Conservation (phyloP, 257 asterid species). For the Fraxinus quadrangulata region DNA sequence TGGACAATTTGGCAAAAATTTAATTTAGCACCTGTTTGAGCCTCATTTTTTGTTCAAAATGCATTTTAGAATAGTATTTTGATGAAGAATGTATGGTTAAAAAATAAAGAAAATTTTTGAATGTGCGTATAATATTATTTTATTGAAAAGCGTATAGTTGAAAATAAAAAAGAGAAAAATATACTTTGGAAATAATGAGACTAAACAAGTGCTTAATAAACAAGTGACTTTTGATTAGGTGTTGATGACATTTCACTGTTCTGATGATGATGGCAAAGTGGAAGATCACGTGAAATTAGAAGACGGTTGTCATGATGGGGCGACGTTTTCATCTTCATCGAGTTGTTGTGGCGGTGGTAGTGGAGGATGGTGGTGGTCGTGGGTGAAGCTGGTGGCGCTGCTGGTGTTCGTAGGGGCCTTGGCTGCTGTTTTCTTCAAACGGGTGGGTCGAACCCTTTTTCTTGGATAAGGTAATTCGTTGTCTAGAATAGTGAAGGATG, state of each 20-base stretch:
- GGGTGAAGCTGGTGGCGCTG: constrained; percentile 76
- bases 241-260: constrained; percentile 43
- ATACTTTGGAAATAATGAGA: no score
- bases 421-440: constrained; percentile 83
- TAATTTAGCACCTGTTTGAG: not conserved
- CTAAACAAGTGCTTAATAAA: not conserved
- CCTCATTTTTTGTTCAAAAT: no score
- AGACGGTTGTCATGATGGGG: constrained; percentile 34
- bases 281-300: constrained; percentile 66
- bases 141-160: no score
- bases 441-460: constrained; percentile 86
- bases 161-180: no score
- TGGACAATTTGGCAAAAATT: not conserved
- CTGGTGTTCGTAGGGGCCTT: constrained; percentile 51
- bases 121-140: no score
- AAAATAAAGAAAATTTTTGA: no score
- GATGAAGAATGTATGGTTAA: no score
- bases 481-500: not conserved
- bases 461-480: constrained; percentile 79
- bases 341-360: constrained; percentile 11
- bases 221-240: not conserved
- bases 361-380: constrained; percentile 58
- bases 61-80: no score
- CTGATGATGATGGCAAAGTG: constrained; percentile 41
- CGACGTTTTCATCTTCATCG: not conserved